Evolutionary conservation across 305 asterid species (phyloP), one percentile per base, ranked within the genome.

Genomic region (Stenogyne calaminthoides): DNA sequence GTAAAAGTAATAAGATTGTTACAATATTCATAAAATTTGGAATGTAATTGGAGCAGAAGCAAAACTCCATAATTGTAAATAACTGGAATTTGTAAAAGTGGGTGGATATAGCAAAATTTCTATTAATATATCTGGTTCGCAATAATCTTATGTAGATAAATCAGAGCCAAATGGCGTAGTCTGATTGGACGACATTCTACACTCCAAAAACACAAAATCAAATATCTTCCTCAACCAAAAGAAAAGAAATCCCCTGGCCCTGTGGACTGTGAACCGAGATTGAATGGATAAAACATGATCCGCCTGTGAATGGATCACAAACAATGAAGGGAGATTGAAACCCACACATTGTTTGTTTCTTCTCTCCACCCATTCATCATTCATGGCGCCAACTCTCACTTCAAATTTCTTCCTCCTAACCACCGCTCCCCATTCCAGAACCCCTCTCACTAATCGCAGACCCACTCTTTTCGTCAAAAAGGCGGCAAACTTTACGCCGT

Each of bases 361-460:
- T 75, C 52, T 67, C 66, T 64, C 77, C 52, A 39, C 39, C 19
- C 70, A 15, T 46, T 46, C 62, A 55, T 36, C 78, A 34, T 71
- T 42, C 46, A 89, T 94, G 99, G 97, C 99, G 84, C 91, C 90
- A 81, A 80, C 96, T 51, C 90, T 91, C 34, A 77, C 95, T 81
- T 91, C 97, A 54, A 88, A 87, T 67, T 85, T 95, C 75, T 88
- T 88, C 75, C 83, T 89, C 70, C 87, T 78, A 27, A 71, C 84
- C 62, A 78, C 87, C 29, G 61, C 87, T 16, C 92, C 95, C 6
- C 87, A 70, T 40, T 80, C 96, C 12, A 78, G 84, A 59, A 49
- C 67, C 80, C 32, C 64, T 36, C 72, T 58, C 81, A 83, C 59
- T 72, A 73, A 60, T 61, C 85, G 52, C 12, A 75, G 88, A 67